Evolutionary conservation across 2,329 filamentous ascomycete genomes (phyloP).

Genomic region (Aurifilum marmelostoma): DNA sequence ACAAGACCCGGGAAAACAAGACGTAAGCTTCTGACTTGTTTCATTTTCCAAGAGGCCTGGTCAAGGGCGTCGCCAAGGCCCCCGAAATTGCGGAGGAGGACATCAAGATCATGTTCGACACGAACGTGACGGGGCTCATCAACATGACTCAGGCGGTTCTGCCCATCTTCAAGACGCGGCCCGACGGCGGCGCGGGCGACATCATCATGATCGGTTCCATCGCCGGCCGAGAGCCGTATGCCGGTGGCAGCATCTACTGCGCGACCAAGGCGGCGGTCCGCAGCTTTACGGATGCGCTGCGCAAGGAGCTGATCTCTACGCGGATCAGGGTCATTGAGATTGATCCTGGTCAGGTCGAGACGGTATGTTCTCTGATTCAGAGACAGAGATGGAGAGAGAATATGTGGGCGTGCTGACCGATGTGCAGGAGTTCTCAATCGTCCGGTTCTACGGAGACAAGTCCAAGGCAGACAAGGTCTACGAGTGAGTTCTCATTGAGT

Average conservation of each 20-base stretch:
- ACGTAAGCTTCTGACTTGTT: background rate
- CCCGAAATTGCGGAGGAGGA: slow-evolving; percentile 83
- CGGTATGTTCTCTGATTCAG: slow-evolving; percentile 50
- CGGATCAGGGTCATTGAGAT: slow-evolving; percentile 84
- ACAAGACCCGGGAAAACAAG: background rate
- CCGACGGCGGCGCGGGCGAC: slow-evolving; percentile 79
- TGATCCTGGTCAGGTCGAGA: slow-evolving; percentile 92
- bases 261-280: slow-evolving; percentile 88
- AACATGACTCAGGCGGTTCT: slow-evolving; percentile 94
- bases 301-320: slow-evolving; percentile 81
- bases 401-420: slow-evolving; percentile 13
- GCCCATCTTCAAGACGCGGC: slow-evolving; percentile 76
- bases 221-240: slow-evolving; percentile 85
- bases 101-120: slow-evolving; percentile 84
- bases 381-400: background rate
- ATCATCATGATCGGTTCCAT: slow-evolving; percentile 95
- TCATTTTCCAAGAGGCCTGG: slow-evolving; percentile 67
- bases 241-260: slow-evolving; percentile 88
- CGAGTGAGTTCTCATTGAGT: slow-evolving; percentile 58
- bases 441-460: slow-evolving; percentile 88
- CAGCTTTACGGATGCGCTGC: slow-evolving; percentile 79
- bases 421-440: slow-evolving; percentile 77
- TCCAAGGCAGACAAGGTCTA: slow-evolving; percentile 89
- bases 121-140: slow-evolving; percentile 91
- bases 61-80: slow-evolving; percentile 84